Evolutionary conservation across 257 asterid genomes (phyloP).

Genomic region (Nicotiana otophora): DNA sequence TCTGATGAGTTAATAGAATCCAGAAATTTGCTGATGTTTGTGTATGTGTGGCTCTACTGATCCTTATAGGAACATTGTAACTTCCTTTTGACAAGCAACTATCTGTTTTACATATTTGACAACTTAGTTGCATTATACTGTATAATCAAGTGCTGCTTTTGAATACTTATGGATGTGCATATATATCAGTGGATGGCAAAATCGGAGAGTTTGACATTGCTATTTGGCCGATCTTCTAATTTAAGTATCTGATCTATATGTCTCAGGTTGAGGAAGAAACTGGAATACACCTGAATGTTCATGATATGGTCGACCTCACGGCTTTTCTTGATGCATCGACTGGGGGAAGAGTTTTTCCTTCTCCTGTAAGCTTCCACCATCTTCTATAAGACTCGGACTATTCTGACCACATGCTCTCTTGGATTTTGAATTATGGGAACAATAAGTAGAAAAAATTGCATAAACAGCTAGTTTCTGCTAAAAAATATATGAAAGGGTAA

Average conservation of each 20-base stretch:
- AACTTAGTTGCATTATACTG: not conserved
- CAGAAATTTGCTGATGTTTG: not conserved
- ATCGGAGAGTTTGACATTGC: not conserved
- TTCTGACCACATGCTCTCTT: not conserved
- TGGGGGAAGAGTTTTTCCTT: slow-evolving; percentile 64
- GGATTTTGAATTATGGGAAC: not conserved
- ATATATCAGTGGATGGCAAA: not conserved
- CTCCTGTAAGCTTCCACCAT: slow-evolving; percentile 52
- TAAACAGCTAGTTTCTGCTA: not conserved
- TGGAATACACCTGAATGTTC: slow-evolving; percentile 58
- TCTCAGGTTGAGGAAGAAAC: slow-evolving; percentile 91
- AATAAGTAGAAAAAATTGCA: not conserved
- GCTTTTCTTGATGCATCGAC: slow-evolving; percentile 69
- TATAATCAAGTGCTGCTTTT: not conserved
- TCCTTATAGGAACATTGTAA: not conserved
- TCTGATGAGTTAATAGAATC: not conserved
- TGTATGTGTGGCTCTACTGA: not conserved
- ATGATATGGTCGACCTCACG: slow-evolving; percentile 76
- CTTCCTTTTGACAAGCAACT: not conserved
- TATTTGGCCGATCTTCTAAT: not conserved
- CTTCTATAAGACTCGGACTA: not conserved
- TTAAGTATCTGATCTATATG: not conserved
- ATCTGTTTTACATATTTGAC: not conserved
- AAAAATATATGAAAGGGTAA: not conserved
- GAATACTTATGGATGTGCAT: not conserved